These are phyloP conservation scores for Gamsiella multidivaricata DNA, from an alignment of 192 early-diverging fungal genomes.

Conservation along the genomic window DNA sequence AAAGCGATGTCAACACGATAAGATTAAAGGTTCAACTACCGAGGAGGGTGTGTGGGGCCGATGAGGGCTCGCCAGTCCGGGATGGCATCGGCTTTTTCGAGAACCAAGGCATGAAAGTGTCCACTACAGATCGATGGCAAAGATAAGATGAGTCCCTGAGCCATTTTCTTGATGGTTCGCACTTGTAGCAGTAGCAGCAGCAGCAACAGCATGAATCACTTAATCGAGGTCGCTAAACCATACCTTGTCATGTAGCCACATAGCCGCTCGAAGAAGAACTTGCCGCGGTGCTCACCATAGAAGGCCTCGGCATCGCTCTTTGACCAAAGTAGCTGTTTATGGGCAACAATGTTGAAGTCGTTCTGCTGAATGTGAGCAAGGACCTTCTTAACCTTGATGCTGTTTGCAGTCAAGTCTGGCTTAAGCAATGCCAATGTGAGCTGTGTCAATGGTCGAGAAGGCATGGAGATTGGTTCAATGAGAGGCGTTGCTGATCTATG, in stretches of 20 bases:
- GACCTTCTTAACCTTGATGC: conserved; percentile 52
- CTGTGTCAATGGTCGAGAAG: conserved; percentile 53
- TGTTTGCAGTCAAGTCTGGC: conserved; percentile 77
- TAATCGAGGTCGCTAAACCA: too few relatives aligned
- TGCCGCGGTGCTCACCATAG: conserved; percentile 73
- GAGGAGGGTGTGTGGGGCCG: conserved; percentile 73
- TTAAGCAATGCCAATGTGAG: conserved; percentile 77
- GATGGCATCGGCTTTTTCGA: conserved; percentile 69
- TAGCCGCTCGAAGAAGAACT: conserved; percentile 76
- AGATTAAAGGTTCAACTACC: conserved; percentile 51
- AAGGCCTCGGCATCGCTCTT: conserved; percentile 67
- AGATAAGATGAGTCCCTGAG: neutral
- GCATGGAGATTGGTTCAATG: conserved; percentile 16
- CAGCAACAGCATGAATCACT: neutral
- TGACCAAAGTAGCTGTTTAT: conserved; percentile 64
- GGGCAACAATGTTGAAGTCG: conserved; percentile 54
- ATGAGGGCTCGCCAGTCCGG: conserved; percentile 71
- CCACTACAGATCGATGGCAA: conserved; percentile 54
- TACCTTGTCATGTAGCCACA: conserved; percentile 80
- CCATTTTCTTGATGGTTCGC: too few relatives aligned
- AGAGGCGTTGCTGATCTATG: too few relatives aligned
- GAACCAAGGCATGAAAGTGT: conserved; percentile 68
- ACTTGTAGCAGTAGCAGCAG: too few relatives aligned
- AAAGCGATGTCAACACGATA: neutral
- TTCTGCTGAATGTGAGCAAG: conserved; percentile 56